Evolutionary conservation across 2,329 filamentous ascomycete genomes (phyloP), one percentile per base, ranked within the genome.

Genomic region (Sporothrix brasiliensis): DNA sequence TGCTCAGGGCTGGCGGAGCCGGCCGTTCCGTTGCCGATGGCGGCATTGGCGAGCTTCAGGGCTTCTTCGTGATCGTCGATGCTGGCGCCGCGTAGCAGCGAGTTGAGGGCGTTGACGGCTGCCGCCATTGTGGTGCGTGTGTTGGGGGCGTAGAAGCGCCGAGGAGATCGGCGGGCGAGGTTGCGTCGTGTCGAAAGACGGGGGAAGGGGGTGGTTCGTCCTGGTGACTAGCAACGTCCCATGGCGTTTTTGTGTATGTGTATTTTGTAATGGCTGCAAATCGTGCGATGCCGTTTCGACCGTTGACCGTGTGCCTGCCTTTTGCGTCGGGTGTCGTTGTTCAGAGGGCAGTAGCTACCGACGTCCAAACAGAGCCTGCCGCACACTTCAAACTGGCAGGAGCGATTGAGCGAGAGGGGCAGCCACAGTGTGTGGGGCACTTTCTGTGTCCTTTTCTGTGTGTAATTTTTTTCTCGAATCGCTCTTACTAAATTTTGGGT

Each of bases 41-140:
- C 85, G 54, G 86, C 85, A 76, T 87, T 88, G 76, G 88, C 85
- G 67, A 87, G 84, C 77, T 86, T 84, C 71, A 95, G 87, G 67
- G 92, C 82, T 79, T 94, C 89, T 61, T 91, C 87, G 79, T 94
- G 90, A 81, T 95, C 91, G 72, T 87, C 80, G 76, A 90, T 88
- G 66, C 83, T 83, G 66, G 87, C 79, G 68, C 81, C 79, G 72
- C 84, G 83, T 75, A 90, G 83, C 72, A 88, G 80, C 73, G 84
- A 82, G 76, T 83, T 82, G 76, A 89, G 83, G 70, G 82, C 80
- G 49, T 83, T 76, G 74, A 79, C 80, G 72, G 85, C 80, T 77
- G 82, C 77, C 49, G 74, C 73, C 74, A 75, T 75, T 47, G 50
- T 61, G 39, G 53, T 52, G 52, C 61, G 41, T 44, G 56, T 27